Evolutionary conservation across 371 early-diverging fungal species (phyloP).

Genomic region (Syncephalastrum racemosum): DNA sequence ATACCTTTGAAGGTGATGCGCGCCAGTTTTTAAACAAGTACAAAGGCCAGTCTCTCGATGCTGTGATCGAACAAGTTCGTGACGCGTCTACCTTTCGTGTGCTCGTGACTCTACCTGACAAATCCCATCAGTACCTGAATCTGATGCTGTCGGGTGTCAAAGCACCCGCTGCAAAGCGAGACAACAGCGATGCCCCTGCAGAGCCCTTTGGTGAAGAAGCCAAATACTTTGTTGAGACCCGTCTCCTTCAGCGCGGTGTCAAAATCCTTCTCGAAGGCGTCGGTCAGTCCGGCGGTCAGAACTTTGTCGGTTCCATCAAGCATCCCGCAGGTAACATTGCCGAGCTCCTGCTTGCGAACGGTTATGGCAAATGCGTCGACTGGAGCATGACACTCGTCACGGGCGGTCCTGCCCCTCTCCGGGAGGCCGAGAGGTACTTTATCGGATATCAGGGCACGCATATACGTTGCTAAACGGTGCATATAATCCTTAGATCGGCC

Average conservation of each 20-base stretch:
- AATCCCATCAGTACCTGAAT: slow-evolving; percentile 68
- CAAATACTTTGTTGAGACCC: slow-evolving; percentile 86
- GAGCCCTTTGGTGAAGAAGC: slow-evolving; percentile 95
- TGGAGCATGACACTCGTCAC: slow-evolving; percentile 83
- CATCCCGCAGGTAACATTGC: slow-evolving; percentile 94
- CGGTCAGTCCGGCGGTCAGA: slow-evolving; percentile 57
- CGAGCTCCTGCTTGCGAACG: slow-evolving; percentile 80
- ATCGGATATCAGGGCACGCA: neutral
- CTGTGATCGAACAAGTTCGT: slow-evolving; percentile 90
- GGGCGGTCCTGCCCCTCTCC: slow-evolving; percentile 70
- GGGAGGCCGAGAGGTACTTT: slow-evolving; percentile 71
- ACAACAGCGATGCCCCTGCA: slow-evolving; percentile 58
- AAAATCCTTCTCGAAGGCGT: slow-evolving; percentile 78
- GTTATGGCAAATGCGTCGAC: slow-evolving; percentile 87
- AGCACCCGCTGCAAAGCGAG: slow-evolving; percentile 80
- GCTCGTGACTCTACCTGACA: slow-evolving; percentile 63
- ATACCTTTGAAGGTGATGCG: slow-evolving; percentile 67
- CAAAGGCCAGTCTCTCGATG: slow-evolving; percentile 79
- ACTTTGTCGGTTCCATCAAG: slow-evolving; percentile 76
- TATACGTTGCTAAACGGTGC: neutral
- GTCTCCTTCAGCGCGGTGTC: slow-evolving; percentile 90
- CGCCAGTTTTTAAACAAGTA: slow-evolving; percentile 75
- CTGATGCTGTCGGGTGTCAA: slow-evolving; percentile 87
- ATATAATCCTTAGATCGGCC: slow-evolving; percentile 36
- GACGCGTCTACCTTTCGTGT: slow-evolving; percentile 90